Evolutionary conservation across 192 early-diverging fungal genomes (phyloP), one percentile per base, ranked within the genome.

Genomic region (Coemansia sp.): DNA sequence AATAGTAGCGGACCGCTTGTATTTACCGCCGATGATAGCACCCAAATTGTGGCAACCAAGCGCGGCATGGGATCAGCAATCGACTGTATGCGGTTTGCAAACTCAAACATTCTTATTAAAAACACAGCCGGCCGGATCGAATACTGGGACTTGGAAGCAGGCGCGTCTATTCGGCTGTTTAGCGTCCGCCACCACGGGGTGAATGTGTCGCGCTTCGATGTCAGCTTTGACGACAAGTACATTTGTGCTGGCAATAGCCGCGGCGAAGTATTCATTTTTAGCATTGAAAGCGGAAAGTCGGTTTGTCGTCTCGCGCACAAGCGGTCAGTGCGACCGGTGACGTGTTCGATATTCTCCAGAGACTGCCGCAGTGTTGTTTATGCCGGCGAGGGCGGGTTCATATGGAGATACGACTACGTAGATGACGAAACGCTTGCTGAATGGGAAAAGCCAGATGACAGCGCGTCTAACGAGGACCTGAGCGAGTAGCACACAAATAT

Each of bases 361-460:
- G 88, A 93, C 69, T 86, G 85, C 64, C 81, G 87, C 30, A 85
- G 86, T 42, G 73, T 94, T 10, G 66, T 91, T 8, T 88, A 85
- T 43, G 85, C 83, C 24, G 87, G 90, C 38, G 90, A 90, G 38
- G 91, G 89, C 27, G 85, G 87, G 0, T 89, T 90, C 60, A 85
- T 94, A 35, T 91, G 91, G 90, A 74, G 92, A 49, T 92, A 89
- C 65, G 88, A 90, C 69, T 90, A 89, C 69, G 83, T 91, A 23
- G 84, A 85, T 30, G 85, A 92, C 60, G 88, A 85, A 44, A 87
- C 81, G 14, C 65, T 93, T 23, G 79, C 81, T 9, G 86, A 88
- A 52, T 93, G 92, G 92, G 86, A 74, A 38, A 74, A 70, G 61
- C 54, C 60, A 2, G 55, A 64, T 25, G 71, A 80, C 4, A 62